Percentiles rank a stretch among this genome's conserved stretches.
Evolutionary conservation across 441 rosid species (phyloP).

Genomic region (Adansonia gregorii): DNA sequence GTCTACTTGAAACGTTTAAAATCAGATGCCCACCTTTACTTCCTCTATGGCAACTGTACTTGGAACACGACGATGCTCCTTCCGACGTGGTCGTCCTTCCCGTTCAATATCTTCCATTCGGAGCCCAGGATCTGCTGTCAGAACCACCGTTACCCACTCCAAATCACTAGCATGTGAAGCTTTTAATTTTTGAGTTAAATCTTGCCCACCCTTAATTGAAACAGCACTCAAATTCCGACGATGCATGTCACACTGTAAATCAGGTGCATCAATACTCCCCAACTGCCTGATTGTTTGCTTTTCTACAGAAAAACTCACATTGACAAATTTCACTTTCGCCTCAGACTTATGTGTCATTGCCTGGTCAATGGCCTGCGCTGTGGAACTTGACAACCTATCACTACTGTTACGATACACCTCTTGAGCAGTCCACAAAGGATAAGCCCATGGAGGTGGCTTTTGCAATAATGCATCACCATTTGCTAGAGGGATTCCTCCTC

Average conservation of each 20-base stretch:
- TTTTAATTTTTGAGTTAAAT: conserved; percentile 32
- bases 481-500: conserved; percentile 97
- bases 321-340: conserved; percentile 72
- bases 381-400: conserved; percentile 92
- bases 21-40: conserved; percentile 75
- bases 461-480: conserved; percentile 95
- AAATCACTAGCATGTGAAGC: conserved; percentile 51
- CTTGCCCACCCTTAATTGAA: conserved; percentile 26
- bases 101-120: conserved; percentile 75
- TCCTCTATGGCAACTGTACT: conserved; percentile 98
- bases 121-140: conserved; percentile 79
- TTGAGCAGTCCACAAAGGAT: conserved; percentile 96
- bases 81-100: conserved; percentile 64
- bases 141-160: conserved; percentile 93
- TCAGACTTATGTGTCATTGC: conserved; percentile 91
- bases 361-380: conserved; percentile 98
- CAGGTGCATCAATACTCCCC: conserved; percentile 32
- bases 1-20: conserved; percentile 17
- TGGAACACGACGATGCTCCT: conserved; percentile 99
- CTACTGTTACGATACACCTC: conserved; percentile 95
- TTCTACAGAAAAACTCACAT: conserved; percentile 68
- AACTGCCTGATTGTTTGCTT: conserved; percentile 42
- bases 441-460: conserved; percentile 99
- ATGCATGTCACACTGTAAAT: conserved; percentile 26
- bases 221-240: conserved; percentile 26